Evolutionary conservation across 2,329 filamentous ascomycete species (phyloP), one percentile per base, ranked within the genome.

Genomic region (Penicillium rolfsii): DNA sequence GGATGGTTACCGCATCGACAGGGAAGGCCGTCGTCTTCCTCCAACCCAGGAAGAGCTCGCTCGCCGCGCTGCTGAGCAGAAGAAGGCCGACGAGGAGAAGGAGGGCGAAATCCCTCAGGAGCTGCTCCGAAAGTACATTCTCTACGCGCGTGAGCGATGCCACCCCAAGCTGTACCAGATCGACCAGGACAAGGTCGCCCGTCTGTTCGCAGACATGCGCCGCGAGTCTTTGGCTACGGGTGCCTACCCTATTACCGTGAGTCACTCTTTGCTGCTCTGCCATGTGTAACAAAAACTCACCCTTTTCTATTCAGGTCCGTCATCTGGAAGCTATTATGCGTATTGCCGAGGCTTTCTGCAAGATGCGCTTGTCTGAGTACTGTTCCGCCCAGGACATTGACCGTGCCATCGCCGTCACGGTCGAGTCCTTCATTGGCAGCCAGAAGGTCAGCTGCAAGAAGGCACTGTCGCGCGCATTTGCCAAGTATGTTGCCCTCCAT

Each of bases 361-460:
- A 96, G 73, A 99, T 99, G 95, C 90, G 95, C 14, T 83, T 99
- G n/a, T 95, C 91, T 0, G 95, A 99, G 68, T 98, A 97, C 81
- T 97, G 94, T 78, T 89, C 90, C 5, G 81, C 90, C 1, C 86
- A 90, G 61, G 95, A 99, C 73, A 97, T 99, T 70, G 95, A 99
- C 78, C 91, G 95, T 46, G 95, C 95, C 60, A 99, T 99, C 72
- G 92, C 93, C 14, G 95, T 99, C 6, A 96, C 95, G 0, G 91
- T 99, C 2, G 93, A 98, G 67, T 96, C 91, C 58, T 99, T 99
- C 73, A 91, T 99, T 46, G 91, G 91, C 63, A 96, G 91, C 70
- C 95, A 99, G 77, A 99, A 99, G 82, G 87, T 98, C 71, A 96
- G 91, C 80, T 95, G 91, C 80, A 99, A 98, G 85, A 97, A 97